Conservation (phyloP, 2,329 filamentous ascomycete species). For the Diplodia corticola region DNA sequence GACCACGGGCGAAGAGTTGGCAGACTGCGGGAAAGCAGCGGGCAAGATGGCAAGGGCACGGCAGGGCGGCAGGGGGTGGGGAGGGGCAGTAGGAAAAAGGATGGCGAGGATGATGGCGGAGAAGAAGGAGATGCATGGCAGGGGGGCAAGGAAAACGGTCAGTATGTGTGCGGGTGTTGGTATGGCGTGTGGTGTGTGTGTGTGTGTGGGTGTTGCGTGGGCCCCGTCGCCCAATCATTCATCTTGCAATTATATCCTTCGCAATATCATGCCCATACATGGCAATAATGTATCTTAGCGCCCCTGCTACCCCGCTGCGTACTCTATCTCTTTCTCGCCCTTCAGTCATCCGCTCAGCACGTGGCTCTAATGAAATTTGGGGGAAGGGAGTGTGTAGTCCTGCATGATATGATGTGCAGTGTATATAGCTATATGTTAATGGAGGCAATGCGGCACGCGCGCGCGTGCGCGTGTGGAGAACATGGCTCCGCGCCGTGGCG, state of each 20-base stretch:
- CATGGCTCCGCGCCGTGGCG: background rate
- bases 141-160: too few relatives aligned
- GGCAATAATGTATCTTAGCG: background rate
- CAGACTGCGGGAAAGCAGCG: background rate
- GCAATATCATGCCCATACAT: background rate
- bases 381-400: background rate
- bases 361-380: background rate
- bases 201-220: background rate
- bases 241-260: background rate
- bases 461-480: background rate
- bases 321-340: background rate
- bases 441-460: background rate
- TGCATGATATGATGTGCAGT: background rate
- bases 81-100: too few relatives aligned
- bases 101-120: too few relatives aligned
- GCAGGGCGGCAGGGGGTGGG: too few relatives aligned
- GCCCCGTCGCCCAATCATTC: background rate
- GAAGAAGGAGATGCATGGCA: too few relatives aligned
- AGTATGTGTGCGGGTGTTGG: too few relatives aligned
- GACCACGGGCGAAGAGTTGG: background rate
- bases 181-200: background rate
- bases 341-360: background rate
- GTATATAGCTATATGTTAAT: background rate
- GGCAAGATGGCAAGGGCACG: too few relatives aligned
- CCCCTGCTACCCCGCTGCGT: background rate